Conservation (phyloP, 1,284 basidiomycete species). For the Ganoderma meredithae region DNA sequence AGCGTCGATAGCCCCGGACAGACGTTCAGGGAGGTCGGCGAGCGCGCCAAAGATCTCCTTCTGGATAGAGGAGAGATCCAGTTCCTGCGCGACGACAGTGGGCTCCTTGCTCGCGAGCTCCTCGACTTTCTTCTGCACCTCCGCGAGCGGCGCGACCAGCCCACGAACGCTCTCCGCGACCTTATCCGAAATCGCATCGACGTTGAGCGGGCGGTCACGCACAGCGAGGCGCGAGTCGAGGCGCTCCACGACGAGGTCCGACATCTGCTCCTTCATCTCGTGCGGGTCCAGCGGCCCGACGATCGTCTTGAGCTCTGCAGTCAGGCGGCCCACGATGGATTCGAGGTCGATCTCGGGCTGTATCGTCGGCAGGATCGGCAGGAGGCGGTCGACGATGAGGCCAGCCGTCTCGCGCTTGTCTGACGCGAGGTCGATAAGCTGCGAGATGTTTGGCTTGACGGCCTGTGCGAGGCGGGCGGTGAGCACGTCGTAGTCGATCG, state of each 20-base stretch:
- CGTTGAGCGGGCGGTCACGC: constrained; percentile 72
- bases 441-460: constrained; percentile 85
- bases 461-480: constrained; percentile 79
- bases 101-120: constrained; percentile 47
- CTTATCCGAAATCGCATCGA: constrained; percentile 63
- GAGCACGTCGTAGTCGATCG: constrained; percentile 78
- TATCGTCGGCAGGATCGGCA: constrained; percentile 66
- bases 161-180: constrained; percentile 60
- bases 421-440: constrained; percentile 84
- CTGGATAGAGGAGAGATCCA: constrained; percentile 35
- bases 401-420: constrained; percentile 86
- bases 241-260: constrained; percentile 83
- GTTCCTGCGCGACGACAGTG: constrained; percentile 13
- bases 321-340: constrained; percentile 62
- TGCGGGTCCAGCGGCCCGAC: constrained; percentile 81
- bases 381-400: constrained; percentile 77
- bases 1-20: constrained; percentile 50
- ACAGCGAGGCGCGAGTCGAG: constrained; percentile 80
- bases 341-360: constrained; percentile 59
- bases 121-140: constrained; percentile 52
- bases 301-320: constrained; percentile 69
- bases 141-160: constrained; percentile 56
- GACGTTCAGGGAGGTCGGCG: constrained; percentile 50
- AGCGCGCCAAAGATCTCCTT: constrained; percentile 46
- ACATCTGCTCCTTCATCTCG: constrained; percentile 85